These are phyloP conservation scores for Copromyces sp. DNA, from an alignment of 495 filamentous ascomycete genomes.

Conservation along the genomic window DNA sequence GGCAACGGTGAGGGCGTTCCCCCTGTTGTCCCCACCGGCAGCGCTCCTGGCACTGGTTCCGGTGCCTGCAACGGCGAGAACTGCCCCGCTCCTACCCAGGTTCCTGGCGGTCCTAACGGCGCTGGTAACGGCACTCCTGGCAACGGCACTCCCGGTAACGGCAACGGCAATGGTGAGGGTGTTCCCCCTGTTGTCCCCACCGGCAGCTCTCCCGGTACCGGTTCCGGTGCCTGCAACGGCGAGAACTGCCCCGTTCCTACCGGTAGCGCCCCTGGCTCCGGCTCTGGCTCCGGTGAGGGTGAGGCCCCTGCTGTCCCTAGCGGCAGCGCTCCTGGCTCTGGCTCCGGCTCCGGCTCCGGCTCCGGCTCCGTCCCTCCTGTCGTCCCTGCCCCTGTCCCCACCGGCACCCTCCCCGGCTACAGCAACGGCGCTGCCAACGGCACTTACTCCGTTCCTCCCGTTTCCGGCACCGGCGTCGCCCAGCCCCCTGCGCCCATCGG, in stretches of 20 bases:
- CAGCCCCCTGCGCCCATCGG: not conserved
- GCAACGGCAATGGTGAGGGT: not conserved
- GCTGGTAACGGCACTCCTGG: no score
- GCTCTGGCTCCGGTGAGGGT: not conserved
- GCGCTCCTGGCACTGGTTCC: not conserved
- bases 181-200: conserved; percentile 7
- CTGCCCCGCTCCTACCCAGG: not conserved
- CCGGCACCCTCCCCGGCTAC: not conserved
- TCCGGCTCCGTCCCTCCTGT: not conserved
- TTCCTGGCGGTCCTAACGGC: no score
- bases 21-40: not conserved
- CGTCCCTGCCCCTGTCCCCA: not conserved
- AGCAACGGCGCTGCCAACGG: not conserved
- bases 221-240: not conserved
- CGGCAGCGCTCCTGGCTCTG: not conserved
- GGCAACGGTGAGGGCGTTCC: conserved; percentile 5
- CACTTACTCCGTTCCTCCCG: not conserved
- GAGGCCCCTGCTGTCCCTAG: not conserved
- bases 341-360: not conserved
- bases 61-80: not conserved
- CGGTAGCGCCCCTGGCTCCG: not conserved
- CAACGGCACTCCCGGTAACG: conserved; percentile 24
- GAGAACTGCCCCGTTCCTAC: not conserved
- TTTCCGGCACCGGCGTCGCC: not conserved
- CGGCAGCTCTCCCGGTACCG: not conserved